A percentile compares a stretch with the other conserved stretches of the same genome.
These are phyloP conservation scores for Cryphonectria parasitica DNA, from an alignment of 2,329 filamentous ascomycete species.

Conservation along the genomic window DNA sequence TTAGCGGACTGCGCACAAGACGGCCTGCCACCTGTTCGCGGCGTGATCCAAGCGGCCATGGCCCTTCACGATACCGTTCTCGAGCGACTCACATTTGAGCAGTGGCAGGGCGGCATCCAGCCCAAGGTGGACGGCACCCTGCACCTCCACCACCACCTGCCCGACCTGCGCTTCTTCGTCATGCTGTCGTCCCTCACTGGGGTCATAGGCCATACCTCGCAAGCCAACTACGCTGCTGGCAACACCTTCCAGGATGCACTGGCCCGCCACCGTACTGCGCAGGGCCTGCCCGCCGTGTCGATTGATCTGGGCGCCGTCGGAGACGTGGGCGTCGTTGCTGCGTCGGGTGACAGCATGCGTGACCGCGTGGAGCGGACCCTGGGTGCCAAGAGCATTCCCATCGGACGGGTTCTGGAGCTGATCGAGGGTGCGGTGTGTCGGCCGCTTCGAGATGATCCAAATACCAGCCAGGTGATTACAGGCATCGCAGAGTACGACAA, in stretches of 20 bases:
- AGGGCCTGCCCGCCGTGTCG: slow-evolving; percentile 32
- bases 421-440: neutral
- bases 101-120: neutral
- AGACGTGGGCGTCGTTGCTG: slow-evolving; percentile 30
- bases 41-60: slow-evolving; percentile 48
- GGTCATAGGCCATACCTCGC: neutral
- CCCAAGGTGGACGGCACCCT: slow-evolving; percentile 16
- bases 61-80: slow-evolving; percentile 31
- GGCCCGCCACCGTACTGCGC: slow-evolving; percentile 35
- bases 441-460: neutral
- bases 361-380: neutral
- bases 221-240: slow-evolving; percentile 46
- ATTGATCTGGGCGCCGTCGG: slow-evolving; percentile 34
- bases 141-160: slow-evolving; percentile 38
- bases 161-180: slow-evolving; percentile 27
- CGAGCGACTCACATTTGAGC: slow-evolving; percentile 9
- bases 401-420: neutral
- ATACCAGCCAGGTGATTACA: neutral
- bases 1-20: slow-evolving; percentile 27
- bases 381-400: neutral
- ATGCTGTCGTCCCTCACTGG: slow-evolving; percentile 18
- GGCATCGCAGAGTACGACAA: neutral
- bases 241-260: slow-evolving; percentile 56
- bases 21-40: slow-evolving; percentile 38
- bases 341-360: slow-evolving; percentile 19